phyloP scores from a whole-genome alignment of 345 rosid species.

The Populus alba region DNA sequence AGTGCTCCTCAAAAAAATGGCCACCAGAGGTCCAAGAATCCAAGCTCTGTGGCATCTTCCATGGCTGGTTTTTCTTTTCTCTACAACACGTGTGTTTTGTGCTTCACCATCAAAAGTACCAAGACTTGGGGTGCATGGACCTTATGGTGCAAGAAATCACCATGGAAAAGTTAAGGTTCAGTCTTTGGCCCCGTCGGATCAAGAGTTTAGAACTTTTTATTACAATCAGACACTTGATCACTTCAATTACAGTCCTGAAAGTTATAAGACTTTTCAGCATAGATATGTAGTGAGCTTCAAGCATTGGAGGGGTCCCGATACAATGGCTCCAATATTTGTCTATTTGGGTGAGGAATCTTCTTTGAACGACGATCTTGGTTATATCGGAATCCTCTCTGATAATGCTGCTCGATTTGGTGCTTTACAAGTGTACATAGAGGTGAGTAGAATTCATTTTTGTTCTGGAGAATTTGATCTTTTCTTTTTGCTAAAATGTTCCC shows the following conservation, averaged over 20 bases:
- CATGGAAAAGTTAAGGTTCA: not conserved
- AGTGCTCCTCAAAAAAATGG: not conserved
- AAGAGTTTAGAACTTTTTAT: conserved; percentile 1
- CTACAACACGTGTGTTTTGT: not conserved
- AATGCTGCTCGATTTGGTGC: conserved; percentile 16
- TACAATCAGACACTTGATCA: conserved; percentile 36
- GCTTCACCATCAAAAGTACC: not conserved
- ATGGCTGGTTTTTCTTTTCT: not conserved
- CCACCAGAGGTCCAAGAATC: not conserved
- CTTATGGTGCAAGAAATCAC: not conserved
- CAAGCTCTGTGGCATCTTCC: not conserved
- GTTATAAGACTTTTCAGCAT: conserved; percentile 21
- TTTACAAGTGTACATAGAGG: conserved; percentile 23
- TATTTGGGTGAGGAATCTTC: conserved; percentile 18
- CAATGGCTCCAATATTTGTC: conserved; percentile 16
- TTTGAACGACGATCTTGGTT: not conserved
- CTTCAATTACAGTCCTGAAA: conserved; percentile 27
- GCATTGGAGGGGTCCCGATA: conserved; percentile 18
- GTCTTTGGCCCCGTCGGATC: not conserved
- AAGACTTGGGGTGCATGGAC: not conserved
- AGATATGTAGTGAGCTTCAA: conserved; percentile 18
- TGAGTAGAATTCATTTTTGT: not conserved
- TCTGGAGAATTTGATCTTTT: not conserved
- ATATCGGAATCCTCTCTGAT: conserved; percentile 11
- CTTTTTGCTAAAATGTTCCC: not conserved